phyloP scores from a whole-genome alignment of 169 alveolate genomes.

The Eimeria sp. region DNA sequence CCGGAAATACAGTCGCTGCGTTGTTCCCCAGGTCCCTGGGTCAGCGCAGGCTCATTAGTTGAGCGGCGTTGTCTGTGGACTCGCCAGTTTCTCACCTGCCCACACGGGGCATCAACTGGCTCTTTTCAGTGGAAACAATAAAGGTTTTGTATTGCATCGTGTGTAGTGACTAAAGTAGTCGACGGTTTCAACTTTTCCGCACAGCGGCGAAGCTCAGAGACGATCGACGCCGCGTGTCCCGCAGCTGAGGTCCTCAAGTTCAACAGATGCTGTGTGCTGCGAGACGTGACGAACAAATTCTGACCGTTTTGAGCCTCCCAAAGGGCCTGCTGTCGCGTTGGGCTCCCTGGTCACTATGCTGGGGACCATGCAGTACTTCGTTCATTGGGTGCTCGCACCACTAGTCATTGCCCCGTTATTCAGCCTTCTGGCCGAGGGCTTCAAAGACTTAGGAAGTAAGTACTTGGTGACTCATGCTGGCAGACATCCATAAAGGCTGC shows the following conservation, averaged over 20 bases:
- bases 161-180: not conserved
- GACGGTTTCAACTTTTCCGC: not conserved
- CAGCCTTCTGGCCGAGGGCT: not conserved
- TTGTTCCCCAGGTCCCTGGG: not conserved
- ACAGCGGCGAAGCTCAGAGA: not conserved
- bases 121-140: not conserved
- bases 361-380: not conserved
- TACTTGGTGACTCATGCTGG: not conserved
- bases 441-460: conserved; percentile 17
- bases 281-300: not conserved
- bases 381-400: not conserved
- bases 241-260: not conserved
- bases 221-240: conserved; percentile 20
- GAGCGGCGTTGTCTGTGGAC: not conserved
- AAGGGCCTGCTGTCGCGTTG: conserved; percentile 3
- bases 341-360: not conserved
- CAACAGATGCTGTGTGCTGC: not conserved
- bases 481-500: not conserved
- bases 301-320: no score
- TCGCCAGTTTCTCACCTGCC: not conserved
- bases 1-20: not conserved
- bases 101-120: not conserved
- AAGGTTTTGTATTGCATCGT: not conserved
- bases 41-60: not conserved
- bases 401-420: not conserved